phyloP scores from a whole-genome alignment of 148 eudicot genomes.

The Euryodendron excelsum region DNA sequence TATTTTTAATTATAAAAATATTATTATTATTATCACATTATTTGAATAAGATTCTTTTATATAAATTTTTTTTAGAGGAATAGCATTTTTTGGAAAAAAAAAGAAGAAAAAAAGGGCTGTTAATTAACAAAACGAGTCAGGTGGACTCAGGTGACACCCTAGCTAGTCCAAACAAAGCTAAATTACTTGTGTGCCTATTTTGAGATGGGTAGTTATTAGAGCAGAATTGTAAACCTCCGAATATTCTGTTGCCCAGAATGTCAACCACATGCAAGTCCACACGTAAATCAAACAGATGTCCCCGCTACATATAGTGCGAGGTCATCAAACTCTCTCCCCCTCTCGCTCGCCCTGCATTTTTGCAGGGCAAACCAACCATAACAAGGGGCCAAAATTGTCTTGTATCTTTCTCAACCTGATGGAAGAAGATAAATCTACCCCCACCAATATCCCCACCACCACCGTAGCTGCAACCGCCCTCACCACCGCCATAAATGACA shows the following conservation, averaged over 20 bases:
- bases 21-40: too few species aligned
- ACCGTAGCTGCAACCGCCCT: background rate
- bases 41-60: too few species aligned
- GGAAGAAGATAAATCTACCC: slow-evolving; percentile 1
- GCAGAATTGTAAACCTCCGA: background rate
- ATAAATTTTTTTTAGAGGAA: too few species aligned
- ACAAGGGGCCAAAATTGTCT: background rate
- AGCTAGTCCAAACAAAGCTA: background rate
- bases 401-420: background rate
- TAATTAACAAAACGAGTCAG: background rate
- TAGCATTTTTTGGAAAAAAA: too few species aligned
- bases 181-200: background rate
- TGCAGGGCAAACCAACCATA: background rate
- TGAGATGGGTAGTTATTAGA: background rate
- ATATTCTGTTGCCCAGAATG: background rate
- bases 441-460: background rate
- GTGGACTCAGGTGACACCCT: background rate
- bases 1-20: too few species aligned
- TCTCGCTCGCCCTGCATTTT: slow-evolving; percentile 4
- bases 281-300: background rate
- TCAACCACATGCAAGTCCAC: background rate
- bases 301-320: background rate
- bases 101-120: background rate
- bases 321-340: background rate
- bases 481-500: background rate